Percentiles rank a stretch among this genome's conserved stretches.
Conservation (phyloP, 2,329 filamentous ascomycete genomes). For the Acrocalymma vagum region DNA sequence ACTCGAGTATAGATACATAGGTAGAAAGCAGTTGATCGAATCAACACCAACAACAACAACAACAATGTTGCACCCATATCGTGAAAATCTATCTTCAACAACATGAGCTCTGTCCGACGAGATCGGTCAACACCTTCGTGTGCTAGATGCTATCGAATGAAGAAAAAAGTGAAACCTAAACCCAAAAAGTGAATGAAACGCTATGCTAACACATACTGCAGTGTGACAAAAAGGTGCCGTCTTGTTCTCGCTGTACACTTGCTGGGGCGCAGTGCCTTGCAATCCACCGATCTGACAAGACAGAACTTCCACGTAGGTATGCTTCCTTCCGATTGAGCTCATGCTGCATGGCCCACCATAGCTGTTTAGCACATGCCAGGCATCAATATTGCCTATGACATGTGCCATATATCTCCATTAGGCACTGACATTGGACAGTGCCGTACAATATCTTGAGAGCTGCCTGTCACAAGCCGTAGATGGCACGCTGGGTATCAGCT, state of each 20-base stretch:
- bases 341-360: too few relatives aligned
- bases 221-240: slow-evolving; percentile 6
- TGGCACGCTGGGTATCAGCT: background rate
- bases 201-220: too few relatives aligned
- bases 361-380: too few relatives aligned
- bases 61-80: too few relatives aligned
- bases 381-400: too few relatives aligned
- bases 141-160: slow-evolving; percentile 2
- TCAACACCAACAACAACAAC: too few relatives aligned
- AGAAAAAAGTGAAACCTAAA: too few relatives aligned
- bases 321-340: too few relatives aligned
- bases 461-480: background rate
- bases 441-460: slow-evolving; percentile 1
- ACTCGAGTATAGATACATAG: too few relatives aligned
- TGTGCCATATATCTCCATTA: background rate
- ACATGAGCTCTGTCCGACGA: slow-evolving; percentile 1
- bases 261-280: background rate
- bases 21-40: too few relatives aligned
- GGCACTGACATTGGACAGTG: background rate
- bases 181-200: too few relatives aligned
- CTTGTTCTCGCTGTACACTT: background rate
- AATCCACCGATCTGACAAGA: slow-evolving; percentile 1
- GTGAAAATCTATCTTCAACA: background rate
- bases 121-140: slow-evolving; percentile 1
- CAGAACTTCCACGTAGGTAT: background rate